Conservation (phyloP, 805 yeast genomes). For the Saturnispora zaruensis region DNA sequence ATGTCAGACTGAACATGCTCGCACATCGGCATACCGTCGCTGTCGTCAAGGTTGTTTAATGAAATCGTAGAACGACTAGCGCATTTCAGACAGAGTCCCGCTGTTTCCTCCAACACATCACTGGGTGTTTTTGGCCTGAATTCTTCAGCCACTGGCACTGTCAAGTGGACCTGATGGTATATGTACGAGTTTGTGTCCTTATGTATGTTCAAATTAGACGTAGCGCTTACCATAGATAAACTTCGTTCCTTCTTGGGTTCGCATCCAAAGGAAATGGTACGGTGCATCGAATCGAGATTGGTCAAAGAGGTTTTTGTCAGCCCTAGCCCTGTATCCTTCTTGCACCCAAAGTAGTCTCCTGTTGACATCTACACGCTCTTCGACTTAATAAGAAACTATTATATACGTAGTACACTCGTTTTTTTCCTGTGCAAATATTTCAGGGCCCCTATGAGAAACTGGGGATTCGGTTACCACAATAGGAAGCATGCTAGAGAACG, state of each 20-base stretch:
- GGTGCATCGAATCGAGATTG: slow-evolving; percentile 1
- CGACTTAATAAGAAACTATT: neutral
- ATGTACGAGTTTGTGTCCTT: neutral
- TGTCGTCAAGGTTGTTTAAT: neutral
- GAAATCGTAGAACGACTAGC: slow-evolving; percentile 6
- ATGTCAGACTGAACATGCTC: neutral
- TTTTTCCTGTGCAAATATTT: neutral
- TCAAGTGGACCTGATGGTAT: slow-evolving; percentile 21
- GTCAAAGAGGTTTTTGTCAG: neutral
- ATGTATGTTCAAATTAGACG: neutral
- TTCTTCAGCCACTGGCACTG: slow-evolving; percentile 12
- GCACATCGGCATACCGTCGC: neutral
- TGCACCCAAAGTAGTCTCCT: slow-evolving; percentile 1
- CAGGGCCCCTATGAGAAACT: neutral
- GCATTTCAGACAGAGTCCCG: slow-evolving; percentile 12
- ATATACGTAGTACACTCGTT: neutral
- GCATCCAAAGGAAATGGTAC: slow-evolving; percentile 4
- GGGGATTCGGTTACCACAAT: neutral
- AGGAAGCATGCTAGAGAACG: neutral
- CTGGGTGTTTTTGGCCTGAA: slow-evolving; percentile 20
- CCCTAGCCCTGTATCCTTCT: neutral
- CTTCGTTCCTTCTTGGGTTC: slow-evolving; percentile 5
- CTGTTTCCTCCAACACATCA: slow-evolving; percentile 5
- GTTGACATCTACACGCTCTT: neutral
- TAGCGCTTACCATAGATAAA: neutral